phyloP scores from a whole-genome alignment of 768 basidiomycete species.

The Ramaria sp. region DNA sequence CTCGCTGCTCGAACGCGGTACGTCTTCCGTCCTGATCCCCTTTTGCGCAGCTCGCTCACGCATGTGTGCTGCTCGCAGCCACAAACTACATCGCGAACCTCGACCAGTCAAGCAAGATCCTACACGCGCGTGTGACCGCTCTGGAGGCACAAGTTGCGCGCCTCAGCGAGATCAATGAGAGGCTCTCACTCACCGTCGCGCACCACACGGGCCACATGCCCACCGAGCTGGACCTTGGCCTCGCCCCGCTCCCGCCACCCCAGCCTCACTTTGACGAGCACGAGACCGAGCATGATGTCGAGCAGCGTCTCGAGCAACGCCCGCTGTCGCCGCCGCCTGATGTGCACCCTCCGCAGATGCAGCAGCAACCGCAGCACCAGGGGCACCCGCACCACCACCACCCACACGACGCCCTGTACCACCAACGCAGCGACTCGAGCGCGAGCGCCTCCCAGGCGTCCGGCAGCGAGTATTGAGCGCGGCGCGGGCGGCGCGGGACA shows the following conservation, averaged over 20 bases:
- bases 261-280: slow-evolving; percentile 1
- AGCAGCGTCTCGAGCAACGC: not conserved
- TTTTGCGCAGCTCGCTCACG: slow-evolving; percentile 6
- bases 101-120: slow-evolving; percentile 61
- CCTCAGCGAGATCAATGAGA: slow-evolving; percentile 70
- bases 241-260: not conserved
- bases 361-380: not conserved
- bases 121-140: slow-evolving; percentile 54
- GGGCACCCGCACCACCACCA: too few relatives aligned
- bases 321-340: slow-evolving; percentile 9
- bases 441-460: slow-evolving; percentile 6
- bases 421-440: slow-evolving; percentile 1
- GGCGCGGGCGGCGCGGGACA: not conserved
- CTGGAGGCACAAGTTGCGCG: slow-evolving; percentile 62
- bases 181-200: slow-evolving; percentile 58
- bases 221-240: not conserved
- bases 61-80: slow-evolving; percentile 29
- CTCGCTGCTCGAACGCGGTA: slow-evolving; percentile 79
- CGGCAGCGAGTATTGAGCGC: slow-evolving; percentile 5
- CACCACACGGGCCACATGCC: slow-evolving; percentile 44
- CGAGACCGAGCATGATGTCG: not conserved
- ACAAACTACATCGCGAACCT: slow-evolving; percentile 69
- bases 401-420: not conserved
- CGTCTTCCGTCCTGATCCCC: slow-evolving; percentile 1
- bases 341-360: not conserved